phyloP scores from a whole-genome alignment of 1,284 basidiomycete genomes.

The Ganoderma leucocontextum region DNA sequence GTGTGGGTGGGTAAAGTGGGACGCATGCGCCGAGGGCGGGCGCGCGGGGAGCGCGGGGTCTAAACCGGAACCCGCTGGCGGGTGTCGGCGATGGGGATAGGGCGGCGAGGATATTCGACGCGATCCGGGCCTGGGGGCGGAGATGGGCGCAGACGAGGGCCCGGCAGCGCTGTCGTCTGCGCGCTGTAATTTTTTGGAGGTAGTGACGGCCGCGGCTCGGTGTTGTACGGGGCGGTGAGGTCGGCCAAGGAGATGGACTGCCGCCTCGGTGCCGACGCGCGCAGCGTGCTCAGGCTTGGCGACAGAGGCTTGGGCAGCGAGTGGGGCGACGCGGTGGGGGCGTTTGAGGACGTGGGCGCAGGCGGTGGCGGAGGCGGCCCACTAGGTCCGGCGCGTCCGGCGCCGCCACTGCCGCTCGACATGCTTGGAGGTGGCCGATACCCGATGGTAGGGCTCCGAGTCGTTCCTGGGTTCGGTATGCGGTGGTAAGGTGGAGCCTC shows the following conservation, averaged over 20 bases:
- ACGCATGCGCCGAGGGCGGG: slow-evolving; percentile 10
- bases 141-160: slow-evolving; percentile 58
- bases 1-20: neutral
- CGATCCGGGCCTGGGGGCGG: slow-evolving; percentile 43
- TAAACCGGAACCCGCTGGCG: slow-evolving; percentile 32
- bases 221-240: slow-evolving; percentile 42
- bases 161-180: slow-evolving; percentile 59
- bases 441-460: slow-evolving; percentile 35
- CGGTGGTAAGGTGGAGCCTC: slow-evolving; percentile 32
- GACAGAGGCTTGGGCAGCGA: slow-evolving; percentile 19
- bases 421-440: slow-evolving; percentile 33
- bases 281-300: slow-evolving; percentile 31
- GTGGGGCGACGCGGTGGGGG: slow-evolving; percentile 16
- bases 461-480: slow-evolving; percentile 16
- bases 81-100: slow-evolving; percentile 36
- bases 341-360: slow-evolving; percentile 21
- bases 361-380: slow-evolving; percentile 25
- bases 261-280: slow-evolving; percentile 28
- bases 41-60: slow-evolving; percentile 16
- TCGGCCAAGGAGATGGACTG: slow-evolving; percentile 46
- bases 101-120: slow-evolving; percentile 34
- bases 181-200: slow-evolving; percentile 59
- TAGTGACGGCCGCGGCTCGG: slow-evolving; percentile 25
- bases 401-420: slow-evolving; percentile 19
- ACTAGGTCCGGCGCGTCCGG: slow-evolving; percentile 19